These are phyloP conservation scores for Tulasnella sp. DNA, from an alignment of 768 basidiomycete genomes.

Conservation along the genomic window DNA sequence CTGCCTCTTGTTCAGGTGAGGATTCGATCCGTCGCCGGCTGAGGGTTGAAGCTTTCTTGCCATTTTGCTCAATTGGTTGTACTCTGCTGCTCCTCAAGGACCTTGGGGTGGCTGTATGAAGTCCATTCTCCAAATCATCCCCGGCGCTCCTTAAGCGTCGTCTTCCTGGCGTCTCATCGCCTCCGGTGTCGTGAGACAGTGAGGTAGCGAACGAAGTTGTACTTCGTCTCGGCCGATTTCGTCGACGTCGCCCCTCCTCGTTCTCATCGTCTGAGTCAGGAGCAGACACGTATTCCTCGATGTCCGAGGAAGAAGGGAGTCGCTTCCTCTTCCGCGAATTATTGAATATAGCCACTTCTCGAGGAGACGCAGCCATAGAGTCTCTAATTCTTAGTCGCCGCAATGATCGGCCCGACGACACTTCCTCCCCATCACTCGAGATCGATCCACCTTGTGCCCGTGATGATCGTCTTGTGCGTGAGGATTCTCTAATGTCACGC, in stretches of 20 bases:
- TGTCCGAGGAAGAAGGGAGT: not conserved
- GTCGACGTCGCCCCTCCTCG: not conserved
- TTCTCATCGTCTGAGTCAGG: constrained; percentile 3
- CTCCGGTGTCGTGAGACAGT: not conserved
- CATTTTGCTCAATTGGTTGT: not conserved
- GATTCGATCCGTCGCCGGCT: constrained; percentile 12
- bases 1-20: constrained; percentile 5
- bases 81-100: not conserved
- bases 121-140: constrained; percentile 6
- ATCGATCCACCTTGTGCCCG: constrained; percentile 1
- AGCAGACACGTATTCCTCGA: not conserved
- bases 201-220: constrained; percentile 5
- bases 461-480: not conserved
- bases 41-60: not conserved
- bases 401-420: not conserved
- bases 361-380: not conserved
- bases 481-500: not conserved
- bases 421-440: constrained; percentile 1
- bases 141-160: not conserved
- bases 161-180: not conserved
- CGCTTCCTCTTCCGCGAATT: not conserved
- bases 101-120: not conserved
- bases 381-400: not conserved
- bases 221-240: not conserved
- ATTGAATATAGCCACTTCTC: not conserved